Conservation (phyloP, 1,284 basidiomycete species). For the Inonotus hispidus region DNA sequence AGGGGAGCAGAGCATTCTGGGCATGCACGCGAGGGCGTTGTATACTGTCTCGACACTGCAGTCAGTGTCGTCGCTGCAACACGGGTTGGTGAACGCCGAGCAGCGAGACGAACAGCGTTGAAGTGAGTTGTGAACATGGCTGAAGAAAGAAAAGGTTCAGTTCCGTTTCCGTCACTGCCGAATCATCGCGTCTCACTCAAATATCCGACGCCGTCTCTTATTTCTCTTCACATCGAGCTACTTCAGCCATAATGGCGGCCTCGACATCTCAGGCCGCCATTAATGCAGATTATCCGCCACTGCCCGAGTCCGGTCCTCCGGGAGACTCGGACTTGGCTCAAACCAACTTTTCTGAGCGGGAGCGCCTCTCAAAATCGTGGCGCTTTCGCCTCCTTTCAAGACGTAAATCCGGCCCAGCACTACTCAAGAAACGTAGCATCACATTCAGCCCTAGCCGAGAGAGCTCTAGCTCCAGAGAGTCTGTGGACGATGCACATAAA, state of each 20-base stretch:
- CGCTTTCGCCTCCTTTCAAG: slow-evolving; percentile 1
- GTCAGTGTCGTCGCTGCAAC: not conserved
- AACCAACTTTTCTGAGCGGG: slow-evolving; percentile 8
- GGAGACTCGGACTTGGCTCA: slow-evolving; percentile 15
- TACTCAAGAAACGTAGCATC: slow-evolving; percentile 6
- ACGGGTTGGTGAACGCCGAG: not conserved
- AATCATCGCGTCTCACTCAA: not conserved
- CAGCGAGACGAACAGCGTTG: slow-evolving; percentile 9
- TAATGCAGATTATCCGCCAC: slow-evolving; percentile 2
- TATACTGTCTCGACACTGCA: slow-evolving; percentile 3
- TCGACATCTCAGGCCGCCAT: not conserved
- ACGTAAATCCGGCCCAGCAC: not conserved
- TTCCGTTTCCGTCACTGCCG: not conserved
- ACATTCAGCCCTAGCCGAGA: not conserved
- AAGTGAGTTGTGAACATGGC: not conserved
- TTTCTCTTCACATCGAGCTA: not conserved
- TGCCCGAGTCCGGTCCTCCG: slow-evolving; percentile 6
- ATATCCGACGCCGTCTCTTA: no score
- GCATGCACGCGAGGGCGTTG: slow-evolving; percentile 33
- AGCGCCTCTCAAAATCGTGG: slow-evolving; percentile 15
- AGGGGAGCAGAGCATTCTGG: slow-evolving; percentile 55
- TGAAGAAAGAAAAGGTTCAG: not conserved
- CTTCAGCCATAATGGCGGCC: not conserved
- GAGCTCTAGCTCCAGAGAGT: not conserved
- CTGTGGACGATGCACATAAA: not conserved